Conservation (phyloP, 495 filamentous ascomycete species). For the Neurospora sp. region DNA sequence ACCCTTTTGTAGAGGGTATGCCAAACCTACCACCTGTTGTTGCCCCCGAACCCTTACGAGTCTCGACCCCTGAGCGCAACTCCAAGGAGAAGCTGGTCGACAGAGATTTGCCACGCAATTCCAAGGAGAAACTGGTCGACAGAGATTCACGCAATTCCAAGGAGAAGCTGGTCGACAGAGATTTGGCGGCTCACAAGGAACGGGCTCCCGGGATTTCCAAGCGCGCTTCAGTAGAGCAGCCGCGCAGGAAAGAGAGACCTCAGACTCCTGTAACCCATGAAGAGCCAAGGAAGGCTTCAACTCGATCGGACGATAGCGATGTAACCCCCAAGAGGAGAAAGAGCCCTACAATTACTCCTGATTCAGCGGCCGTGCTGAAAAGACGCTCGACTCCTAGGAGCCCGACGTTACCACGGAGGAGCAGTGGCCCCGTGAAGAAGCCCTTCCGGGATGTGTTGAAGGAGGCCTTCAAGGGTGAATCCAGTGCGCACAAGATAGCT, state of each 20-base stretch:
- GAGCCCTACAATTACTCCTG: slow-evolving; percentile 13
- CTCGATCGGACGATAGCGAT: slow-evolving; percentile 16
- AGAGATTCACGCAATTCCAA: background rate
- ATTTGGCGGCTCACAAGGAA: background rate
- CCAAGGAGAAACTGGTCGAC: background rate
- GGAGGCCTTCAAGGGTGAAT: slow-evolving; percentile 47
- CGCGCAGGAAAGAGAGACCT: background rate
- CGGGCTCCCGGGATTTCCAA: background rate
- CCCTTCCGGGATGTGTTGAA: slow-evolving; percentile 40
- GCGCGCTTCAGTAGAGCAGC: background rate
- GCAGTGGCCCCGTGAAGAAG: slow-evolving; percentile 17
- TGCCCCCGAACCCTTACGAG: slow-evolving; percentile 3
- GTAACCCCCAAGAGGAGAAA: slow-evolving; percentile 21
- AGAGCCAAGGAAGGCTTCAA: slow-evolving; percentile 3
- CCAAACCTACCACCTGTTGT: slow-evolving; percentile 10
- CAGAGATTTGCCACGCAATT: background rate
- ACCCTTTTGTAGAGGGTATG: slow-evolving; percentile 57
- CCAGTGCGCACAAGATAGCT: slow-evolving; percentile 30
- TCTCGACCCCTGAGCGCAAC: background rate
- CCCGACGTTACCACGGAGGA: slow-evolving; percentile 29
- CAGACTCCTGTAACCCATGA: background rate
- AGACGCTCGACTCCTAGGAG: slow-evolving; percentile 38
- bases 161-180: background rate
- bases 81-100: background rate
- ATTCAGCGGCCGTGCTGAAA: slow-evolving; percentile 24